These are phyloP conservation scores for Phytophthora hibernalis DNA, from an alignment of 352 stramenopile genomes.

Conservation along the genomic window DNA sequence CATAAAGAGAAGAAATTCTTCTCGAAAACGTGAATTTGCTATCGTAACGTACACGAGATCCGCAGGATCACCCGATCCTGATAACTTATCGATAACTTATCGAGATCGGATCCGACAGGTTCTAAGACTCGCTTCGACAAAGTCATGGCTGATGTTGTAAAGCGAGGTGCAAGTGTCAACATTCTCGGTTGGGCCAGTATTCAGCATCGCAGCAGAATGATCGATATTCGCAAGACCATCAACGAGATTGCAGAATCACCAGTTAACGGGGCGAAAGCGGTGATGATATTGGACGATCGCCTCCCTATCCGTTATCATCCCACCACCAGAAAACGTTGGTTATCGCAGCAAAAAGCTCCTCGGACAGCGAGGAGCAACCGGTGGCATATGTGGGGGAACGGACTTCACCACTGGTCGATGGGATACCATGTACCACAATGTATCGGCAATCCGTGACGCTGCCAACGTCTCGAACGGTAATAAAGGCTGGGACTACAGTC, in stretches of 20 bases:
- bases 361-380: constrained; percentile 12
- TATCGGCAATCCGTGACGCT: constrained; percentile 41
- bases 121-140: constrained; percentile 39
- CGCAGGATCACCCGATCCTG: too few relatives aligned
- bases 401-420: constrained; percentile 61
- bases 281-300: constrained; percentile 61
- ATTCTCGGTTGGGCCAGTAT: constrained; percentile 59
- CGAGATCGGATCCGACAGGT: constrained; percentile 22
- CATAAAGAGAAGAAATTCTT: too few relatives aligned
- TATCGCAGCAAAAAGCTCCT: constrained; percentile 24
- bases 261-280: constrained; percentile 19
- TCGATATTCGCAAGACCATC: constrained; percentile 44
- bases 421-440: constrained; percentile 62
- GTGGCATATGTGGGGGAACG: constrained; percentile 59
- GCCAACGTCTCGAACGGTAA: constrained; percentile 37
- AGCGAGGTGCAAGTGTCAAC: constrained; percentile 44
- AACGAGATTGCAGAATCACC: constrained; percentile 36
- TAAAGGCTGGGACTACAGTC: constrained; percentile 60
- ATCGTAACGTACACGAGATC: too few relatives aligned
- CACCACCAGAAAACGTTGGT: constrained; percentile 65
- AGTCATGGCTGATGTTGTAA: constrained; percentile 39
- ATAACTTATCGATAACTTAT: too few relatives aligned
- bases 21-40: too few relatives aligned
- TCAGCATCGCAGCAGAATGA: constrained; percentile 41
- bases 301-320: constrained; percentile 37